Base-by-base conservation (phyloP, 192 early-diverging fungal genomes). In the Spizellomyces sp. region DNA sequence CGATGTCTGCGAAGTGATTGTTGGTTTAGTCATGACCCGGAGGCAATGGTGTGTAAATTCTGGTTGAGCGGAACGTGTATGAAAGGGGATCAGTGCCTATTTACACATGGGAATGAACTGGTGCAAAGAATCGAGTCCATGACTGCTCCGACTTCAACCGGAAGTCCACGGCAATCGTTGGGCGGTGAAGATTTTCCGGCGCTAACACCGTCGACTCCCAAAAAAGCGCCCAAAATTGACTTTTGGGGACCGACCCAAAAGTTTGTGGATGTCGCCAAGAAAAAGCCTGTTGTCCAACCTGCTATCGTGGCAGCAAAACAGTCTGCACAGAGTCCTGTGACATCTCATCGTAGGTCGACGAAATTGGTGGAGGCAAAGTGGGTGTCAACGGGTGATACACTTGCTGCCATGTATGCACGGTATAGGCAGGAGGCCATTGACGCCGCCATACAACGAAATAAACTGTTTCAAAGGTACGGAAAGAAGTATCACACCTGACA, bases 11-110 rank as follows among this genome's bases (percentile, higher is more conserved):
- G 84, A 21, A 58, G 64, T 9, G 84, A 86, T 67, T 86, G 84
- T 67, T 86, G 84, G 84, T 86, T 73, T 69, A 77, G 72, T 21
- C 84, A 86, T 63, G 84, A 86, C 48, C 64, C 79, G 12, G 73
- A 75, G 19, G 50, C 45, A 0, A 41, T 74, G 15, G 22, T 81
- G 8, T 86, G 84, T 74, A 86, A 82, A 66, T 86, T 77, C 61
- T 84, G 75, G 77, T 41, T 84, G 52, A 27, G 45, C 19, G 82
- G 82, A 9, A 19, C 48, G 21, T 86, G 84, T 67, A 56, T 58
- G 14, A 81, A 81, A 68, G 84, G 81, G 21, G 58, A 67, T 44
- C 10, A 54, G 9, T 86, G 84, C 63, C 67, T 67, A 42, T 86
- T 86, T 68, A 54, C 77, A 15, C 84, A 86, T 46, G 76, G 79